Base-by-base conservation (phyloP, 1,284 basidiomycete species). In the Ustilago loliicola region DNA sequence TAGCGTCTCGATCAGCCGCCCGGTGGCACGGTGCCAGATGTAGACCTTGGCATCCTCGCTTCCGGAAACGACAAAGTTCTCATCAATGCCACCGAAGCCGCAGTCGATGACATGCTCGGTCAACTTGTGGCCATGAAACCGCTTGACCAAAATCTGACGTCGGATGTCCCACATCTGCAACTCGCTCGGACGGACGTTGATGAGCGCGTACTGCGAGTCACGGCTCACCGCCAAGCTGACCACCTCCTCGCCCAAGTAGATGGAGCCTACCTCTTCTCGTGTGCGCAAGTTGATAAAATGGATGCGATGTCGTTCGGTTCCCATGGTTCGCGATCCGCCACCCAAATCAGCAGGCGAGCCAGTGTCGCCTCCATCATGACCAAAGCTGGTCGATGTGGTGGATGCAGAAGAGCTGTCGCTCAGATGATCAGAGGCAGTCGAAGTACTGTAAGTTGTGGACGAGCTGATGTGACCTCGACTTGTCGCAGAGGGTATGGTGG, bases 81-180 rank as follows among this genome's bases (percentile, higher is more conserved):
- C 92, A 82, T 94, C 92, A 34, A 92, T 88, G n/a, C 96, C 96
- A 29, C 96, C 97, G 87, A 98, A 98, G 83, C 94, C 95, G 85
- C 93, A 94, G 66, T 94, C 90, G 72, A 99, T 93, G 72, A 98
- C 91, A 87, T 81, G 95, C 93, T 27, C 58, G 45, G 34, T 54
- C 19, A 81, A 53, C 52, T 66, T 55, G 57, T 84, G 84, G 1
- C 84, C 84, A 11, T 70, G 71, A 55, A 75, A 84, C 19, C 73
- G 62, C 27, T 73, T 63, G 93, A 92, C 89, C 74, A 95, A 88
- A 61, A 57, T 90, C 5, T 88, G 87, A 27, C 88, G 89, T 23
- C 89, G 88, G 54, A 98, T 89, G 83, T 95, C 92, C 91, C 93
- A 94, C 72, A 98, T 87, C 80, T 94, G 92, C 53, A 98, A 90